These are phyloP conservation scores for Trypethelium eluteriae DNA, from an alignment of 495 filamentous ascomycete genomes.

Conservation along the genomic window DNA sequence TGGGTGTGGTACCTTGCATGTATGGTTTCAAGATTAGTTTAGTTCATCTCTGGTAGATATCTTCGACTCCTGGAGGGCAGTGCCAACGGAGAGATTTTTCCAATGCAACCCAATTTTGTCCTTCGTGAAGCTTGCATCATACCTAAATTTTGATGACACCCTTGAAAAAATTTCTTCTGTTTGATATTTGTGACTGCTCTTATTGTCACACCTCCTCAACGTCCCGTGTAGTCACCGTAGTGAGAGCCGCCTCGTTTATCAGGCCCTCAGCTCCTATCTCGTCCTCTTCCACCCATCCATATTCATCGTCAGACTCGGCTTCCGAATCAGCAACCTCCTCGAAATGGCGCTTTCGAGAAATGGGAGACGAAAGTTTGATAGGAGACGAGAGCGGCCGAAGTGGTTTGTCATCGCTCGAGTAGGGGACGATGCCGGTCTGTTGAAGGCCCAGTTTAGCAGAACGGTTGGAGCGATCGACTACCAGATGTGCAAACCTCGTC, in stretches of 20 bases:
- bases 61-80: no score
- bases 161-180: background rate
- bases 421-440: background rate
- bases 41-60: no score
- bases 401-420: background rate
- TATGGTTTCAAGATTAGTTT: no score
- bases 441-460: background rate
- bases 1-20: no score
- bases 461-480: background rate
- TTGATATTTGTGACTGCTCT: background rate
- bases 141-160: no score
- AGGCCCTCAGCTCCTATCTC: conserved; percentile 19
- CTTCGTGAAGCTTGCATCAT: no score
- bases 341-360: conserved; percentile 20
- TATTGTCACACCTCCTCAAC: background rate
- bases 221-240: background rate
- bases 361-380: background rate
- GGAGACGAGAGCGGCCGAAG: conserved; percentile 10
- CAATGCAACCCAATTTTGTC: no score
- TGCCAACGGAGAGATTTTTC: no score
- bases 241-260: background rate
- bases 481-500: conserved; percentile 15
- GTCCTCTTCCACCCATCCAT: conserved; percentile 27
- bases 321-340: conserved; percentile 31
- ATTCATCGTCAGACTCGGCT: conserved; percentile 28